phyloP scores from a whole-genome alignment of 495 filamentous ascomycete species.

The Aspergillus saccharolyticus region DNA sequence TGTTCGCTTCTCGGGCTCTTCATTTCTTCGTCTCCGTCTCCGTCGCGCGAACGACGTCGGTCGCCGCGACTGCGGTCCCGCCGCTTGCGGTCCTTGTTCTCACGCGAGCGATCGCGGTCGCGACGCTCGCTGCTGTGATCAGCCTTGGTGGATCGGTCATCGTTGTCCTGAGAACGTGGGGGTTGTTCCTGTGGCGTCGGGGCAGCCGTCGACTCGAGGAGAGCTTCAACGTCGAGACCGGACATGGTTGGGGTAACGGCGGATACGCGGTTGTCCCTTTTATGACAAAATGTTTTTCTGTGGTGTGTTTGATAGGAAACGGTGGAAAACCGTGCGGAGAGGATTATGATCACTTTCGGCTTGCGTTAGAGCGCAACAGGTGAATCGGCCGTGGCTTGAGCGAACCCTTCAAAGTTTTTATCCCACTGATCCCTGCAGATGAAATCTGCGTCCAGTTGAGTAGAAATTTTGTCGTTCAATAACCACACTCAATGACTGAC shows the following conservation, averaged over 20 bases:
- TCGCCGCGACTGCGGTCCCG: conserved; percentile 57
- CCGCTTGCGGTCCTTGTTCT: conserved; percentile 53
- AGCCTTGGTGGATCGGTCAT: conserved; percentile 51
- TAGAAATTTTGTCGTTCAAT: neutral
- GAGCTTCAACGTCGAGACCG: conserved; percentile 86
- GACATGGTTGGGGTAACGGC: too few relatives aligned
- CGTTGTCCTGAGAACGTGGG: conserved; percentile 49
- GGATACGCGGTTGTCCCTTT: neutral
- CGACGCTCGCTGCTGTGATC: conserved; percentile 51
- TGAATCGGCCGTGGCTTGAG: conserved; percentile 23
- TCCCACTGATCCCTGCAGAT: conserved; percentile 11
- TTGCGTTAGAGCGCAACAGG: conserved; percentile 39
- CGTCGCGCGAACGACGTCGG: conserved; percentile 58
- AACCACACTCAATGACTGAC: too few relatives aligned
- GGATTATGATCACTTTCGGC: conserved; percentile 43
- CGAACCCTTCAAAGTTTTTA: conserved; percentile 41
- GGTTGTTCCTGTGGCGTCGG: conserved; percentile 49
- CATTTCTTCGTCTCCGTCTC: conserved; percentile 62
- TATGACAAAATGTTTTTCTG: conserved; percentile 8
- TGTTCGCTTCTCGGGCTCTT: conserved; percentile 71
- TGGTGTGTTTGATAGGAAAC: conserved; percentile 20
- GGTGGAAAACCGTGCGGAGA: conserved; percentile 23
- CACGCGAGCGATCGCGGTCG: conserved; percentile 52
- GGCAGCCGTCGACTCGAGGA: conserved; percentile 83
- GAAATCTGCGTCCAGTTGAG: conserved; percentile 1